A percentile compares a stretch with the other conserved stretches of the same genome.
phyloP scores from a whole-genome alignment of 768 basidiomycete genomes.

The Pleurotus tuoliensis region DNA sequence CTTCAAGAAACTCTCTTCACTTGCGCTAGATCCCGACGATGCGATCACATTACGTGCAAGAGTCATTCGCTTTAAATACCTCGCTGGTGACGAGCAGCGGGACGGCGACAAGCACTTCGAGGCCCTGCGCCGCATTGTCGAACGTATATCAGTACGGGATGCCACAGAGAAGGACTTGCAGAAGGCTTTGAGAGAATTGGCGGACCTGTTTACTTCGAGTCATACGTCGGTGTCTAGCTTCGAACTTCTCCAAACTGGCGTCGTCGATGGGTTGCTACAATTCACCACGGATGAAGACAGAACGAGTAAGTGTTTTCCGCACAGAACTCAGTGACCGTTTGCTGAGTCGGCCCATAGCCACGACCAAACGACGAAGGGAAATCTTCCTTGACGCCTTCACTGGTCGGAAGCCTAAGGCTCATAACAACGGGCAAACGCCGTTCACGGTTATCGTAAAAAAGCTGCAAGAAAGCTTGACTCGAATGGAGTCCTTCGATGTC shows the following conservation, averaged over 20 bases:
- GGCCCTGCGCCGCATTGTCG: conserved; percentile 61
- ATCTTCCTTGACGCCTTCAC: conserved; percentile 79
- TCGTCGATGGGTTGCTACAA: conserved; percentile 81
- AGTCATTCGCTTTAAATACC: conserved; percentile 81
- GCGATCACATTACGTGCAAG: conserved; percentile 89
- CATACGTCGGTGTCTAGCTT: conserved; percentile 89
- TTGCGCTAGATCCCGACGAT: conserved; percentile 81
- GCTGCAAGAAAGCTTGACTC: conserved; percentile 89
- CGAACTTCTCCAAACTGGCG: conserved; percentile 89
- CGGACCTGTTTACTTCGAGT: conserved; percentile 72
- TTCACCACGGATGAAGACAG: conserved; percentile 73
- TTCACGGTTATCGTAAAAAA: conserved; percentile 88
- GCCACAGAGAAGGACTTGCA: conserved; percentile 61
- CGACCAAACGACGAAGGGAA: conserved; percentile 62
- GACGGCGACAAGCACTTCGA: conserved; percentile 62
- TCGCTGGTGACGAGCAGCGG: conserved; percentile 51
- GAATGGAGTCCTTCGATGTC: conserved; percentile 96
- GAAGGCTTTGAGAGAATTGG: conserved; percentile 68
- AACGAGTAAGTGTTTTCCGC: conserved; percentile 39
- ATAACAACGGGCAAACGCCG: conserved; percentile 46
- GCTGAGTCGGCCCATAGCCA: conserved; percentile 41
- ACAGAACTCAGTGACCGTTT: conserved; percentile 3
- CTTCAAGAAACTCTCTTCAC: conserved; percentile 65
- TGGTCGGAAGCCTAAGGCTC: conserved; percentile 41
- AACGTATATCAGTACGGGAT: conserved; percentile 49